phyloP scores from a whole-genome alignment of 768 basidiomycete genomes.

The Podaxis sp. region DNA sequence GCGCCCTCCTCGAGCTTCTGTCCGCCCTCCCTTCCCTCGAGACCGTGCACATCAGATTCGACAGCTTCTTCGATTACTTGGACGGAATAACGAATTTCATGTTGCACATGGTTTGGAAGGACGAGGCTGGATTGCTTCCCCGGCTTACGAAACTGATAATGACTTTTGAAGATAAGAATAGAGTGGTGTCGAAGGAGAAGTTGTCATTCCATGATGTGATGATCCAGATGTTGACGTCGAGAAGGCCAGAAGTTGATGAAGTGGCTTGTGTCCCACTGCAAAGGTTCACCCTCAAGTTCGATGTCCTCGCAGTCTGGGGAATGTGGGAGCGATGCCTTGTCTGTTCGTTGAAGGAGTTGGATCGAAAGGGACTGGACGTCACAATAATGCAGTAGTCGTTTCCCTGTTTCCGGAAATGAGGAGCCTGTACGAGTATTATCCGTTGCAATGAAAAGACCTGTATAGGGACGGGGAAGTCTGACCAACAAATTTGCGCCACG shows the following conservation, averaged over 20 bases:
- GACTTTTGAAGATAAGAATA: neutral
- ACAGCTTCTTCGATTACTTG: neutral
- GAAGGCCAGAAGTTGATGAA: neutral
- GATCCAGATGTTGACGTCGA: neutral
- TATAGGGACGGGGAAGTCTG: neutral
- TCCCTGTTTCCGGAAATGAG: neutral
- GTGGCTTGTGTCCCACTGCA: neutral
- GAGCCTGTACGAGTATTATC: neutral
- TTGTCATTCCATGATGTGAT: conserved; percentile 1
- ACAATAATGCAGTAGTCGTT: neutral
- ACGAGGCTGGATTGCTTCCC: neutral
- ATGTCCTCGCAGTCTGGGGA: neutral
- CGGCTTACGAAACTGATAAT: neutral
- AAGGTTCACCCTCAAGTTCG: neutral
- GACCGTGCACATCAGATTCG: neutral
- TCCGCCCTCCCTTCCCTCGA: neutral
- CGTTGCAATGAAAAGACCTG: neutral
- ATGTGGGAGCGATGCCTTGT: neutral
- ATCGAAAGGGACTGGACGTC: neutral
- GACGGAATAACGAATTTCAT: neutral
- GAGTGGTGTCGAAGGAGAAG: neutral
- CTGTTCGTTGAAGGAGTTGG: neutral
- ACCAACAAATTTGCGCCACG: too few relatives aligned
- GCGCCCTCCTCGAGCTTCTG: neutral
- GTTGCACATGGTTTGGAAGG: neutral